Base-by-base conservation (phyloP, 345 rosid genomes). In the Acer campestre region DNA sequence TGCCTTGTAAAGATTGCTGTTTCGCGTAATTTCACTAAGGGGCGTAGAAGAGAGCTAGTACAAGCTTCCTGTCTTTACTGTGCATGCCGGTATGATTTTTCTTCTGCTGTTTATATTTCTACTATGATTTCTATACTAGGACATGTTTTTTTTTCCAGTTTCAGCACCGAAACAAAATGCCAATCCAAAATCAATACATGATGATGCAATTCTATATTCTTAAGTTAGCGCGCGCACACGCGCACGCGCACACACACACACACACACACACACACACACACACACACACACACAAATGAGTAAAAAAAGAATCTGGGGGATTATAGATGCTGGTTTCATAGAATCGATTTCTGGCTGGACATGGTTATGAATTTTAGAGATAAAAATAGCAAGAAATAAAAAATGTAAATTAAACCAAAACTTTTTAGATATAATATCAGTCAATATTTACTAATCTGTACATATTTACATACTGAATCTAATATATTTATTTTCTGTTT, bases 1-100 rank as follows among this genome's bases (percentile, higher is more conserved):
- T 84, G 38, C 35, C 68, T 61, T 81, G 59, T 82, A 80, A 79
- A 94, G 98, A 77, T 91, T 78, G 98, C 97, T 59, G 90, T 89
- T 81, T 94, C 89, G 38, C 83, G 87, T 65, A 89, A 87, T 83
- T 94, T 94, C 77, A 96, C 98, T 0, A 86, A 81, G 80, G 97
- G 97, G 35, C 97, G 98, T 40, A 92, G 92, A 80, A 83, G 91
- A 29, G 97, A 96, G 55, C 95, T 87, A 77, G 98, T 94, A 22
- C 90, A 90, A 71, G 89, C 93, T 78, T 87, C 97, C 63, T 96
- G 98, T 75, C 92, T 96, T 68, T 96, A 96, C 82, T 89, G 91
- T 88, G 93, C 97, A 25, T 96, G 98, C 77, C 87, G 98, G 99
- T 95, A 79, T 86, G 87, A 56, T 70, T 40, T 78, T 78, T 67